phyloP scores from a whole-genome alignment of 305 asterid genomes.

The Solanum hybrid region DNA sequence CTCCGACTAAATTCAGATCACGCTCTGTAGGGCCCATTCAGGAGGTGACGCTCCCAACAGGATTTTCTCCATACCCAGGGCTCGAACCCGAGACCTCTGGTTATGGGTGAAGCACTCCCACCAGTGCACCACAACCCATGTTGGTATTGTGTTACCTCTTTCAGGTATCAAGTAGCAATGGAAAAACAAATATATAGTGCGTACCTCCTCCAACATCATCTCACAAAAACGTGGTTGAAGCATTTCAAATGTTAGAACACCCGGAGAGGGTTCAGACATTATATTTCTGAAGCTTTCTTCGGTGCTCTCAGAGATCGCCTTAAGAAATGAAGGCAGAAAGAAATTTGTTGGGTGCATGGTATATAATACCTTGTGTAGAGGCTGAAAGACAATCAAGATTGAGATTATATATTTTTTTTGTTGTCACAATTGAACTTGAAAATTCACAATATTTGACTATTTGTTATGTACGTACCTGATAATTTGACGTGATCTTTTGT shows the following conservation, averaged over 20 bases:
- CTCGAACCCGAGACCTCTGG: no score
- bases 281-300: conserved; percentile 42
- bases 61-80: no score
- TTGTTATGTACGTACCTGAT: conserved; percentile 43
- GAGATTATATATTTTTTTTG: not conserved
- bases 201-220: conserved; percentile 41
- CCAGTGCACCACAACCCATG: no score
- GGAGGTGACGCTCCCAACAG: no score
- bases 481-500: conserved; percentile 86
- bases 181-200: no score
- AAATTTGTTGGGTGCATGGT: conserved; percentile 47
- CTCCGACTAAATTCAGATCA: no score
- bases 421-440: not conserved
- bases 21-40: no score
- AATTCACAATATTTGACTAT: not conserved
- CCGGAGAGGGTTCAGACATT: conserved; percentile 74
- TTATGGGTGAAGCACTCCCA: no score
- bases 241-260: conserved; percentile 72
- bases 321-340: conserved; percentile 63
- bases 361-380: conserved; percentile 60
- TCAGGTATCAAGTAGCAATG: no score
- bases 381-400: conserved; percentile 27
- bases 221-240: conserved; percentile 83
- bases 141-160: no score
- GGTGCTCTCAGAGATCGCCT: conserved; percentile 52